Base-by-base conservation (phyloP, 352 stramenopile genomes). In the Phytophthora syringae region DNA sequence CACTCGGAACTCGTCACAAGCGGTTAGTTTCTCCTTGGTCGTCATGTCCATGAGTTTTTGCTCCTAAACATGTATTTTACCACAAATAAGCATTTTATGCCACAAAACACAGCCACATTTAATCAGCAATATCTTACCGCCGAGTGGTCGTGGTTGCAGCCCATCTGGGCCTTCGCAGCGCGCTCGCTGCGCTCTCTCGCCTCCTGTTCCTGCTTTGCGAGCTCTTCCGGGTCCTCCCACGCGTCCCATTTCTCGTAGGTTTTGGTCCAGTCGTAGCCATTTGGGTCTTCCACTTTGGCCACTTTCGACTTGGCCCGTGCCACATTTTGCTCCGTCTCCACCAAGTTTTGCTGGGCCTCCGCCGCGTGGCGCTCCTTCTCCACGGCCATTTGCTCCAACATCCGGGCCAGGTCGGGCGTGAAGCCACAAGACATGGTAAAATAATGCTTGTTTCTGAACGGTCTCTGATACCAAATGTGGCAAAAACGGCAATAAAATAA, bases 1-100 rank as follows among this genome's bases (percentile, higher is more conserved):
- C 5, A 72, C 59, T 7, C 84, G 77, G 51, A 92, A 92, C 43
- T 88, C 71, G 50, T 92, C 84, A 60, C 87, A 94, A 39, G 72
- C 50, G 10, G 42, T 15, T n/a, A 92, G 48, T 50, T 95, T 95
- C 13, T 70, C 73, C 12, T 53, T 22, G 3, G 85, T 92, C 10
- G 70, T 81, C 87, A 94, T 94, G 57, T 95, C 87, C 87, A 95
- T 95, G 47, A 95, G 72, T 61, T 84, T 88, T 79, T 94, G 85
- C 72, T 95, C 87, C 70, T 78, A 16, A 16, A 60, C 1, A 27
- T 39, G 15, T 0, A 25, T 37, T 6, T 10, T 52, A 63, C 39
- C 44, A 66, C 16, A 47, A 67, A 51, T 48, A 70, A 30, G 15
- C 20, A 44, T 61, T 5, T 18, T 52, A 18, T 61, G 16, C 20